Percentiles rank a stretch among this genome's conserved stretches.
phyloP scores from a whole-genome alignment of 2,329 filamentous ascomycete species.

The Xylariaceae sp. region DNA sequence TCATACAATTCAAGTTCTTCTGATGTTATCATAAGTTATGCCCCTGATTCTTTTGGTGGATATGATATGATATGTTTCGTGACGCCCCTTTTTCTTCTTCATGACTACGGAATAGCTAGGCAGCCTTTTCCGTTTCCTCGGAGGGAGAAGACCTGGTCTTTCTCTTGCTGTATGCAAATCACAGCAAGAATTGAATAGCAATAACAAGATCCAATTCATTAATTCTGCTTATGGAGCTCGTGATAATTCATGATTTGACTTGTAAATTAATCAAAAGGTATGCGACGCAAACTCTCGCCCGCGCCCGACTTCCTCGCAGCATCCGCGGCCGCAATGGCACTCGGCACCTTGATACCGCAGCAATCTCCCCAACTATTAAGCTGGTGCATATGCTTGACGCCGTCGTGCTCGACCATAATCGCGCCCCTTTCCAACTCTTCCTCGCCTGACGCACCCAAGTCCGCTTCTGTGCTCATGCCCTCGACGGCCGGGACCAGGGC shows the following conservation, averaged over 20 bases:
- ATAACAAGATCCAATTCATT: neutral
- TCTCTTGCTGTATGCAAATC: no score
- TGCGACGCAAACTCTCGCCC: slow-evolving; percentile 58
- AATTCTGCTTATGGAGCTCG: neutral
- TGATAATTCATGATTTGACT: neutral
- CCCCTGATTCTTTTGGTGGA: neutral
- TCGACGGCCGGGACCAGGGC: slow-evolving; percentile 72
- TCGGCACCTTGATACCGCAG: slow-evolving; percentile 96
- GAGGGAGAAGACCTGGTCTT: no score
- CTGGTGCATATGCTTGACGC: slow-evolving; percentile 65
- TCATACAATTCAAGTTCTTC: neutral
- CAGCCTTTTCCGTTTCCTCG: no score
- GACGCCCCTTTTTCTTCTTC: neutral
- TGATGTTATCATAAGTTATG: neutral
- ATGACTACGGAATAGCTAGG: neutral
- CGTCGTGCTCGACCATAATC: slow-evolving; percentile 57
- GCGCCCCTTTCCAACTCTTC: slow-evolving; percentile 52
- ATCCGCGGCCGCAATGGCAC: slow-evolving; percentile 82
- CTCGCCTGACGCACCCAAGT: slow-evolving; percentile 42
- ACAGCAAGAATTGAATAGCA: neutral
- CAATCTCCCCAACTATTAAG: slow-evolving; percentile 85
- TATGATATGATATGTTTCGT: no score
- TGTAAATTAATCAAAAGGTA: slow-evolving; percentile 67
- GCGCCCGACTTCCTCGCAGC: slow-evolving; percentile 74
- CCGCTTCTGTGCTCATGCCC: slow-evolving; percentile 68